These are phyloP conservation scores for Panus rudis DNA, from an alignment of 768 basidiomycete species.

Conservation along the genomic window DNA sequence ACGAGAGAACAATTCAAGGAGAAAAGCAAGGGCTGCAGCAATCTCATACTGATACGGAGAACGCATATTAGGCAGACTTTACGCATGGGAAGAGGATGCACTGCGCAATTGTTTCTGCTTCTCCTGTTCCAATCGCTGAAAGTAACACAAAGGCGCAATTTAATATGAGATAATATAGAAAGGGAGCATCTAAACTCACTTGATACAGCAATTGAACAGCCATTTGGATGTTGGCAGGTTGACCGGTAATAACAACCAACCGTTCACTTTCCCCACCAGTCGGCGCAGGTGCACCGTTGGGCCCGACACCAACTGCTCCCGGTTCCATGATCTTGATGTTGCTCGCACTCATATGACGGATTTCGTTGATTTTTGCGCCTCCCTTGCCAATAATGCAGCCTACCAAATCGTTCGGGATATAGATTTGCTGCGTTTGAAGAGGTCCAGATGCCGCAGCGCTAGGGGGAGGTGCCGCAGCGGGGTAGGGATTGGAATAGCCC, in stretches of 20 bases:
- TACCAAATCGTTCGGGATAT: conserved; percentile 95
- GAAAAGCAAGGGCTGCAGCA: too few relatives aligned
- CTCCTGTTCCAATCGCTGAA: conserved; percentile 78
- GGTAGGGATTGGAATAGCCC: conserved; percentile 42
- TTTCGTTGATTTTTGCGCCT: conserved; percentile 98
- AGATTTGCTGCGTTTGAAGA: conserved; percentile 95
- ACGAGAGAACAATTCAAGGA: too few relatives aligned
- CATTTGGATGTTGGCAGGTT: conserved; percentile 91
- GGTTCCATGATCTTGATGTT: conserved; percentile 99
- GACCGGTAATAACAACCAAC: conserved; percentile 95
- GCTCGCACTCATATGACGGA: conserved; percentile 89
- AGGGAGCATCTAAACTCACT: conserved; percentile 43
- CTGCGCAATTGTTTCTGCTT: conserved; percentile 71
- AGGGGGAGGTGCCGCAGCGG: conserved; percentile 32
- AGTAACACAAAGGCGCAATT: background rate
- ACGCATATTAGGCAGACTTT: too few relatives aligned
- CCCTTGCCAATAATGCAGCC: conserved; percentile 98
- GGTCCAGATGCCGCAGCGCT: conserved; percentile 12
- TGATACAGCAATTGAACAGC: conserved; percentile 89
- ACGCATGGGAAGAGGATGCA: too few relatives aligned
- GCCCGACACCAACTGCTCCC: conserved; percentile 64
- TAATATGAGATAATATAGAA: background rate
- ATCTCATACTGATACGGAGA: too few relatives aligned
- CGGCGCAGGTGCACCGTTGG: conserved; percentile 67
- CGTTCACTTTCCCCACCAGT: conserved; percentile 81